Base-by-base conservation (phyloP, 805 yeast genomes). In the Nakazawaea sp. region DNA sequence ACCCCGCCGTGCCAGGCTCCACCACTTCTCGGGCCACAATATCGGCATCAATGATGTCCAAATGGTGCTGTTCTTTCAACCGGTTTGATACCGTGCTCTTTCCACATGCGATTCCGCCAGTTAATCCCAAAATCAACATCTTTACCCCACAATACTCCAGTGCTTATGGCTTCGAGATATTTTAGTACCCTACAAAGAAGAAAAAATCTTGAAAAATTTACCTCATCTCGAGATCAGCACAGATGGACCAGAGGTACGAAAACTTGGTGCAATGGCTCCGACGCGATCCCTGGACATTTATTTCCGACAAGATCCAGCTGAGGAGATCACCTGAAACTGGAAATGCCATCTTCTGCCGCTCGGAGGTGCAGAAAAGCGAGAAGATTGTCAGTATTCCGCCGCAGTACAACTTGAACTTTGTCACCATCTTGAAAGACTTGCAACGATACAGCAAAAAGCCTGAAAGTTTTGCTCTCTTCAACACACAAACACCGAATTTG, bases 101-200 rank as follows among this genome's bases (percentile, higher is more conserved):
- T 3, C 99, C 99, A n/a, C 92, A 72, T 4, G 96, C 96, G 34
- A 92, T 92, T 2, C 97, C 96, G 2, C 99, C 99, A 0, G 98
- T 92, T n/a, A 92, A 70, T 1, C 99, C 99, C 5, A 92, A 72
- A 23, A 92, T 70, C 31, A 92, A 70, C 98, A 92, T 90, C 18
- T 10, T 13, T 19, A 10, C 24, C 10, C 24, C 24, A 21, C 24
- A 21, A 7, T 7, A 10, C 24, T 8, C 7, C 7, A 21, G 24
- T 21, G 10, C 24, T 10, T 21, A 10, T 10, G 24, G 10, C 10
- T 10, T 21, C 24, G 24, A 21, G 24, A 10, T 10, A 21, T 21
- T 7, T 21, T n/a, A n/a, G n/a, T n/a, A n/a, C n/a, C n/a, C n/a
- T n/a, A n/a, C n/a, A n/a, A n/a, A 10, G 24, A 21, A 21, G 10